Evolutionary conservation across 305 asterid species (phyloP).

Genomic region (Coffea humblotiana): DNA sequence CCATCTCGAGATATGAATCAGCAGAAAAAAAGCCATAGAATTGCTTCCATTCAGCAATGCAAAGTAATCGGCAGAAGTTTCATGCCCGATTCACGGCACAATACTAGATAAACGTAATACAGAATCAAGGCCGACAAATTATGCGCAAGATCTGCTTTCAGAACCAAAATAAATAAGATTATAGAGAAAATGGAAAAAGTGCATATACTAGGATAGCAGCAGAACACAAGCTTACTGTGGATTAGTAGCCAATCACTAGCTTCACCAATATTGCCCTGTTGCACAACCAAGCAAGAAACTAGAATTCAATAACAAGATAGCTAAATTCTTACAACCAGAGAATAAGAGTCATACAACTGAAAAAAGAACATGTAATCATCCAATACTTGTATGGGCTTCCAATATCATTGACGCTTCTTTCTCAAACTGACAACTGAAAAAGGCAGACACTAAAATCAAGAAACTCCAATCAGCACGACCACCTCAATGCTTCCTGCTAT

Average conservation of each 20-base stretch:
- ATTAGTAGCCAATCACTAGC: not conserved
- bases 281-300: not conserved
- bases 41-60: not conserved
- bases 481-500: slow-evolving; percentile 52
- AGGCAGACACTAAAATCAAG: not conserved
- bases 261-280: not conserved
- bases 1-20: too few species aligned
- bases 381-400: not conserved
- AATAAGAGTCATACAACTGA: not conserved
- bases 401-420: not conserved
- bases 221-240: not conserved
- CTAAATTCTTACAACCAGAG: not conserved
- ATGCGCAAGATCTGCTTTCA: not conserved
- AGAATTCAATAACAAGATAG: not conserved
- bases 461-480: not conserved
- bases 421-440: not conserved
- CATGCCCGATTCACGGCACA: not conserved
- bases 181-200: not conserved
- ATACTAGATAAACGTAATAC: not conserved
- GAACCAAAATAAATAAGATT: not conserved
- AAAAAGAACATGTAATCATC: not conserved
- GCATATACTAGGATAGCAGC: not conserved
- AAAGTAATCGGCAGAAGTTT: not conserved
- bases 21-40: not conserved
- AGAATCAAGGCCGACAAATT: not conserved